Percentiles rank a stretch among this genome's conserved stretches.
Evolutionary conservation across 805 yeast genomes (phyloP).

Genomic region (Blastobotrys peoriensis): DNA sequence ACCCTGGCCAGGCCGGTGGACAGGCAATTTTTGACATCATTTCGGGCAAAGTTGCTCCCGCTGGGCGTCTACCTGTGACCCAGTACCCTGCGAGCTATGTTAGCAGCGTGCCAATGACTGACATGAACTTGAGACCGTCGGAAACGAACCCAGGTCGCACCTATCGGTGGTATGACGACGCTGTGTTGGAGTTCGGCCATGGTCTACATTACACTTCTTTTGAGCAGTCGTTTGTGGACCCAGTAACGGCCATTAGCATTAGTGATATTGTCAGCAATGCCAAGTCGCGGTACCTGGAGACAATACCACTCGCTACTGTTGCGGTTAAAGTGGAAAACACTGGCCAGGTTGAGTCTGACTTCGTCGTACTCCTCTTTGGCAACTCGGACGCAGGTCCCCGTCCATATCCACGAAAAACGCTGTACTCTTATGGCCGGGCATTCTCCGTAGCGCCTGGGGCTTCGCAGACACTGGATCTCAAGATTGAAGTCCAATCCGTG

Average conservation of each 20-base stretch:
- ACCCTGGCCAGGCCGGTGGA: slow-evolving; percentile 14
- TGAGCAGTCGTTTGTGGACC: not conserved
- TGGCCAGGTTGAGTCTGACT: slow-evolving; percentile 10
- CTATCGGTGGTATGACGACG: slow-evolving; percentile 10
- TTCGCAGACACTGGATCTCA: not conserved
- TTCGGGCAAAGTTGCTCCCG: slow-evolving; percentile 10
- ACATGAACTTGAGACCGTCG: slow-evolving; percentile 10
- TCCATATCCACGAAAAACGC: slow-evolving; percentile 8
- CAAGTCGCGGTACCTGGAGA: slow-evolving; percentile 1
- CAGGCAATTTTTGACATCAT: slow-evolving; percentile 10
- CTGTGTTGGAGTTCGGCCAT: slow-evolving; percentile 10
- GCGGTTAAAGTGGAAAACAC: slow-evolving; percentile 6
- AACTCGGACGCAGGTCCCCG: slow-evolving; percentile 8
- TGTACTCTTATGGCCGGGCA: slow-evolving; percentile 6
- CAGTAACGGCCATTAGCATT: no score
- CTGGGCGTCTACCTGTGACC: slow-evolving; percentile 11
- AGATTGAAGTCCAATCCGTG: slow-evolving; percentile 6
- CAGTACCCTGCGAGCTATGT: slow-evolving; percentile 11
- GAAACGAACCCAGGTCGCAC: slow-evolving; percentile 11
- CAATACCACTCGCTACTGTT: no score
- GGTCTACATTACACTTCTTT: slow-evolving; percentile 13
- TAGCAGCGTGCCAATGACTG: slow-evolving; percentile 8
- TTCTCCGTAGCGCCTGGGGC: slow-evolving; percentile 7
- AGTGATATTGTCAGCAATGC: not conserved
- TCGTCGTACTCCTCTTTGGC: slow-evolving; percentile 7